Evolutionary conservation across 2,329 filamentous ascomycete genomes (phyloP).

Genomic region (Pseudopyrenochaeta lycopersici): DNA sequence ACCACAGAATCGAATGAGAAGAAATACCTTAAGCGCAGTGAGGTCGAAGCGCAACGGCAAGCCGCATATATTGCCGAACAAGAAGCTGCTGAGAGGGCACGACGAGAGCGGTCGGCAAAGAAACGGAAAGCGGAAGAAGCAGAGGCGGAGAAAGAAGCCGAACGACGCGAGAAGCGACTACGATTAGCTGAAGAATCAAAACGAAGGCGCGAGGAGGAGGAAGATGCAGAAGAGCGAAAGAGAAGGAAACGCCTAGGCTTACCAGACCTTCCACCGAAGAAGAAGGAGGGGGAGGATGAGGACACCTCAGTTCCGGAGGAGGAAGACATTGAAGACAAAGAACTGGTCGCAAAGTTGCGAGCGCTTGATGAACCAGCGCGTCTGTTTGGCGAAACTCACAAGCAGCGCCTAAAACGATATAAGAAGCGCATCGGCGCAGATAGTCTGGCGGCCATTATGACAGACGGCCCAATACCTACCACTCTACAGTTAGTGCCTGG

Average conservation of each 20-base stretch:
- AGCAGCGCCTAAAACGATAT: constrained; percentile 74
- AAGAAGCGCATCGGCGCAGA: constrained; percentile 64
- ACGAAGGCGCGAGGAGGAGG: constrained; percentile 73
- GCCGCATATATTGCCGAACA: constrained; percentile 86
- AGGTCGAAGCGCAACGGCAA: constrained; percentile 83
- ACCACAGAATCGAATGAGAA: constrained; percentile 43
- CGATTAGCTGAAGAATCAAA: constrained; percentile 83
- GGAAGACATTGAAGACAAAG: constrained; percentile 75
- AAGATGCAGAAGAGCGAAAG: constrained; percentile 75
- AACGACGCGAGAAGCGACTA: constrained; percentile 82
- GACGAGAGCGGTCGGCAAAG: constrained; percentile 72
- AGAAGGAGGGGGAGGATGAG: constrained; percentile 56
- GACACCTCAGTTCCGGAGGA: constrained; percentile 52
- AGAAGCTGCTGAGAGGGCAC: constrained; percentile 74
- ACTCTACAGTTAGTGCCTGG: constrained; percentile 81
- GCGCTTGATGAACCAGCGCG: constrained; percentile 75
- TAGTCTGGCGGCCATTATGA: constrained; percentile 59
- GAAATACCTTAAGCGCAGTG: constrained; percentile 86
- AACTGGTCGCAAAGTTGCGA: constrained; percentile 73
- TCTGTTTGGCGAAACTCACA: constrained; percentile 80
- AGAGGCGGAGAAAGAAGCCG: constrained; percentile 72
- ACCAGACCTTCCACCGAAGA: constrained; percentile 71
- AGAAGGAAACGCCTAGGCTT: constrained; percentile 81
- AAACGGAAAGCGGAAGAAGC: constrained; percentile 94
- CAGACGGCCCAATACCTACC: constrained; percentile 85